Conservation (phyloP, 331 rosid species). For the Cucumis variabilis region DNA sequence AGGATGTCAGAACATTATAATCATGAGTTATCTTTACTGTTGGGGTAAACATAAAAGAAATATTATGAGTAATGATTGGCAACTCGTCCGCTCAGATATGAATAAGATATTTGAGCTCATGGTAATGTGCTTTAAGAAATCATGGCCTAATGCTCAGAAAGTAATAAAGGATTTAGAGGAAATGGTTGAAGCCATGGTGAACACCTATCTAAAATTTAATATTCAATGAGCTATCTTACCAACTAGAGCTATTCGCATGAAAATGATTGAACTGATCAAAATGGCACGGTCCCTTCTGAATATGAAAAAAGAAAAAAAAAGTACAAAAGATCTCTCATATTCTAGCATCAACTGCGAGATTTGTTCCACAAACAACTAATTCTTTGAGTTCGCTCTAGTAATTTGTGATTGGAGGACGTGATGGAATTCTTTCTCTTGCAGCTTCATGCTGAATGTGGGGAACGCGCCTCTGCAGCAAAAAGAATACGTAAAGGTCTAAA, state of each 20-base stretch:
- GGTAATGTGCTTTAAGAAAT: conserved; percentile 5
- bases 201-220: too few species aligned
- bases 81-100: background rate
- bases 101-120: background rate
- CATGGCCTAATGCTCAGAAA: background rate
- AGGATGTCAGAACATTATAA: background rate
- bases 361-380: background rate
- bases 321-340: background rate
- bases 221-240: too few species aligned
- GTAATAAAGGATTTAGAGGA: background rate
- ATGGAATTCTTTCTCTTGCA: conserved; percentile 40
- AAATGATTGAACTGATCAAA: too few species aligned
- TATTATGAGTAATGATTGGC: too few species aligned
- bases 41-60: too few species aligned
- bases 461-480: conserved; percentile 62
- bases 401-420: background rate
- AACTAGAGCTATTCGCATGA: background rate
- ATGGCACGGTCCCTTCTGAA: background rate
- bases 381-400: conserved; percentile 8
- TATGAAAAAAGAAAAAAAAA: too few species aligned
- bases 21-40: conserved; percentile 7
- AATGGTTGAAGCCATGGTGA: background rate
- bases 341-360: background rate
- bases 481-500: conserved; percentile 63
- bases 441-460: conserved; percentile 83